Evolutionary conservation across 768 basidiomycete genomes (phyloP), one percentile per base, ranked within the genome.

Genomic region (Lactarius indigo): DNA sequence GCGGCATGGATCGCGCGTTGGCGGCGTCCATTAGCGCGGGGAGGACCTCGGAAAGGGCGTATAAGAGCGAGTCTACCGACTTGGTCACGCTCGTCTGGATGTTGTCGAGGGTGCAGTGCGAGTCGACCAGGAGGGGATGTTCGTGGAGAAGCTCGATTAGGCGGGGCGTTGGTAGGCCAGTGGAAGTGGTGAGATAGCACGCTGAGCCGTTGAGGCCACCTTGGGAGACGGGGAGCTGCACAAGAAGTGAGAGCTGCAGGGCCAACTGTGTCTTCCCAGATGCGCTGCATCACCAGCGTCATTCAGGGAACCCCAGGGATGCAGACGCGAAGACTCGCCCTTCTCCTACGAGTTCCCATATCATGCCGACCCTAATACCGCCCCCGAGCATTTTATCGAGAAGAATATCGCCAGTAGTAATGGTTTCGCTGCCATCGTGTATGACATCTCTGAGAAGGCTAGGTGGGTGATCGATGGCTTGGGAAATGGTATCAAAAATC

Each of bases 221-320:
- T 5, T 80, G 76, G 54, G 75, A 73, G 56, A 26, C 72, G 28
- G 91, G 86, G 0, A 92, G 80, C 74, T 98, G 96, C 1, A 91
- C 89, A 26, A 84, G 80, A 35, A 96, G 79, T 4, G 92, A 86
- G 23, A 94, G 82, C 70, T 96, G 94, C 17, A 99, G 80, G 4
- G 90, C 91, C 5, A 98, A 77, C 72, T 98, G 95, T 1, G 94
- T 94, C 78, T 99, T 99, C 44, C 97, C 97, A 31, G 96, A 87
- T 28, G 94, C 89, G 74, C 97, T 99, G 74, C 18, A 42, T 47
- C 1, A 17, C 23, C 7, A 42, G 33, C 20, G 33, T 63, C 37
- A 50, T 58, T 35, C 20, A 66, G 39, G 55, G 61, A 26, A 52
- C 35, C 41, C 28, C 17, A 31, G 31, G 18, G 54, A 63, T 59